Conservation (phyloP, 495 filamentous ascomycete species). For the Cairneyella variabilis region DNA sequence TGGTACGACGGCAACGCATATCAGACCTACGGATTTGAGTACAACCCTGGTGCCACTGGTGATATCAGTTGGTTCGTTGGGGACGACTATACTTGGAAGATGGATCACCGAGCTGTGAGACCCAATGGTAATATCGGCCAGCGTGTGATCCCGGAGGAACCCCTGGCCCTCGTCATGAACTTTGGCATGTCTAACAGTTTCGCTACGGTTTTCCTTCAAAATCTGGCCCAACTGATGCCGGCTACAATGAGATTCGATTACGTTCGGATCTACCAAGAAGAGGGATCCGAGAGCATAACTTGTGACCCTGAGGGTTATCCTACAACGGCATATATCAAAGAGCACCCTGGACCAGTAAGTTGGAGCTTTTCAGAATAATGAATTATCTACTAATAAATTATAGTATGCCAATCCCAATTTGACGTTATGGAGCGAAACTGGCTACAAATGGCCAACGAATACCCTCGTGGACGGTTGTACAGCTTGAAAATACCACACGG, state of each 20-base stretch:
- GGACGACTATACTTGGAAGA: conserved; percentile 59
- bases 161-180: conserved; percentile 66
- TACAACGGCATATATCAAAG: conserved; percentile 66
- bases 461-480: conserved; percentile 43
- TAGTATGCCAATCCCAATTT: conserved; percentile 52
- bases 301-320: conserved; percentile 69
- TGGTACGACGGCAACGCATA: conserved; percentile 76
- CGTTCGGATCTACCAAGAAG: conserved; percentile 70
- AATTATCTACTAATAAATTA: neutral
- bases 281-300: conserved; percentile 53
- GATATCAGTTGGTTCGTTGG: conserved; percentile 68
- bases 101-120: conserved; percentile 60
- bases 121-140: conserved; percentile 75
- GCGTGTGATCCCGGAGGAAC: conserved; percentile 64
- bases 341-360: conserved; percentile 57
- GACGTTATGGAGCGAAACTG: conserved; percentile 51
- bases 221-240: conserved; percentile 54
- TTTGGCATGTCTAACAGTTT: conserved; percentile 72
- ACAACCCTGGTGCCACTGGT: conserved; percentile 58
- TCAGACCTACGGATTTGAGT: conserved; percentile 71
- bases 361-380: neutral
- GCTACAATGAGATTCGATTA: conserved; percentile 72
- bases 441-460: conserved; percentile 46
- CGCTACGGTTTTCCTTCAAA: conserved; percentile 52
- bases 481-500: neutral